Base-by-base conservation (phyloP, 495 filamentous ascomycete species). In the Talaromyces proteolyticus region DNA sequence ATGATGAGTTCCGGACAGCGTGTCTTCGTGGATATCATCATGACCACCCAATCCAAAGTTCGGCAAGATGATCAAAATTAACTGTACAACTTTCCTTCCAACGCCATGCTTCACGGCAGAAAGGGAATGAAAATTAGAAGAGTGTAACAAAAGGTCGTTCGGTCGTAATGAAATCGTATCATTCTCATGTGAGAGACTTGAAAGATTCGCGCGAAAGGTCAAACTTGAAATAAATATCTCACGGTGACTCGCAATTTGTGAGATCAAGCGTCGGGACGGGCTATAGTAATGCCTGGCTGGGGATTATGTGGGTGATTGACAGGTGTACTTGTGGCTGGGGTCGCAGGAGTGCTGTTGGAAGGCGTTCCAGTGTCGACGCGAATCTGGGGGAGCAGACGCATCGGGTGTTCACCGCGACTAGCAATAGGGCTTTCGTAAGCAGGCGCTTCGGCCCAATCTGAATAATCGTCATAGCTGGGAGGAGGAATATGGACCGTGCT, bases 361-460 rank as follows among this genome's bases (percentile, higher is more conserved):
- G 72, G 68, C 50, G 60, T 72, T 8, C 63, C 62, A n/a, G 62
- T 44, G 12, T 73, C 63, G 38, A 75, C 57, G 17, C 68, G 67
- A 22, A 75, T 75, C 1, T 67, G 65, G 22, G 72, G 68, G 12
- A 72, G 45, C 6, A 57, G 58, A 21, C 54, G 54, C 16, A 68
- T 36, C 19, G 56, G 29, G 10, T 50, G 38, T 6, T 53, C 46
- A 23, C 44, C 50, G 20, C 51, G 50, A 29, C 60, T 62, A 5
- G 52, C 29, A n/a, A 59, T 44, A 5, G 68, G 67, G 44, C 64
- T 66, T 23, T 67, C 61, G 41, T 77, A 72, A 3, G 68, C 59
- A 6, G 74, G 76, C 6, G 72, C 73, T 14, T 78, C 70, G 36
- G 74, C 74, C 67, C 76, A 78, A 40, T 77, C 71, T 21, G 69